A percentile compares a stretch with the other conserved stretches of the same genome.
phyloP scores from a whole-genome alignment of 2,329 filamentous ascomycete species.

The Rutstroemia sp. region DNA sequence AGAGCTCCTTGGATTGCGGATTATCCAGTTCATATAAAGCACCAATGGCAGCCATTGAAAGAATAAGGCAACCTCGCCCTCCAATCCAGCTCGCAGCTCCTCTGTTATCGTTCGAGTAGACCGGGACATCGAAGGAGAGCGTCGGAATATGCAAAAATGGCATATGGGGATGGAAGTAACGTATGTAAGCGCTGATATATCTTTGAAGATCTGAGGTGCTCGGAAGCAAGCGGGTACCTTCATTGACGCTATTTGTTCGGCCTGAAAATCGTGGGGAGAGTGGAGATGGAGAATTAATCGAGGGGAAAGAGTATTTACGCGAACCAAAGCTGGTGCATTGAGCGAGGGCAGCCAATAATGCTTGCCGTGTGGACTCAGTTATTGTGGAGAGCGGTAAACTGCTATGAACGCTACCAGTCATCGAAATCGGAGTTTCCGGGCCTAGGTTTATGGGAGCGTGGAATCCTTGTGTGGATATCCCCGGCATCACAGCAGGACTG shows the following conservation, averaged over 20 bases:
- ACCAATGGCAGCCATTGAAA: slow-evolving; percentile 80
- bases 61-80: slow-evolving; percentile 76
- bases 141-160: slow-evolving; percentile 93
- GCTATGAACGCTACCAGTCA: slow-evolving; percentile 51
- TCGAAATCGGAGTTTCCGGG: slow-evolving; percentile 67
- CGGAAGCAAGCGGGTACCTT: slow-evolving; percentile 56
- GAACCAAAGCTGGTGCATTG: slow-evolving; percentile 48
- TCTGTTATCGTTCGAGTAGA: slow-evolving; percentile 56
- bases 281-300: slow-evolving; percentile 40
- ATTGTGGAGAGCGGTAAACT: slow-evolving; percentile 55
- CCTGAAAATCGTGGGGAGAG: slow-evolving; percentile 45
- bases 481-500: slow-evolving; percentile 64
- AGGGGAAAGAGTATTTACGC: slow-evolving; percentile 58
- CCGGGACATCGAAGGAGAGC: slow-evolving; percentile 76
- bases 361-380: slow-evolving; percentile 55
- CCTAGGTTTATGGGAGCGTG: slow-evolving; percentile 61
- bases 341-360: slow-evolving; percentile 51
- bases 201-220: slow-evolving; percentile 81
- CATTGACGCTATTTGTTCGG: slow-evolving; percentile 41
- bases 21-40: slow-evolving; percentile 84
- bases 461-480: slow-evolving; percentile 52
- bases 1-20: slow-evolving; percentile 72
- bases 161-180: slow-evolving; percentile 87
- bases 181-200: slow-evolving; percentile 83
- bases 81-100: slow-evolving; percentile 54